Conservation (phyloP, 306 rosid species). For the Rosa lucieae region DNA sequence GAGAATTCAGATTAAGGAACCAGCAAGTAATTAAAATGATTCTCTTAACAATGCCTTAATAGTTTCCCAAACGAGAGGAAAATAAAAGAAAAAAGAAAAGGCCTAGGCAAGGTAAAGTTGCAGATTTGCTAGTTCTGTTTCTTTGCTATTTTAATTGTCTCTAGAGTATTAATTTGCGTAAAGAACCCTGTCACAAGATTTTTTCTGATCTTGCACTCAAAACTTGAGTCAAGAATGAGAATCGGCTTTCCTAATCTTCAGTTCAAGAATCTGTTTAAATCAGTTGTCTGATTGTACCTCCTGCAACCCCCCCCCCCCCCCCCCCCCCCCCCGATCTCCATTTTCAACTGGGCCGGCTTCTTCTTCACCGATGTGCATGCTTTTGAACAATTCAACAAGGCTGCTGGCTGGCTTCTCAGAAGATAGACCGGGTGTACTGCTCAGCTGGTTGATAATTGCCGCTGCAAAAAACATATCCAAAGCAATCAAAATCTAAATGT, state of each 20-base stretch:
- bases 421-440: slow-evolving; percentile 55
- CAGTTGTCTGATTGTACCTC: slow-evolving; percentile 50
- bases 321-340: slow-evolving; percentile 38
- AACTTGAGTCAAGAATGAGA: background rate
- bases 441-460: slow-evolving; percentile 71
- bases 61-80: background rate
- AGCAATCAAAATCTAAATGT: slow-evolving; percentile 24
- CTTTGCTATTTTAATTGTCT: background rate
- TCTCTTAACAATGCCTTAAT: background rate
- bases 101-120: background rate
- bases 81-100: background rate
- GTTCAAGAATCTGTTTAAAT: slow-evolving; percentile 15
- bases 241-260: background rate
- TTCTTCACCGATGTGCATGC: slow-evolving; percentile 60
- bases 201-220: background rate
- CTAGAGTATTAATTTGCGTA: background rate
- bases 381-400: slow-evolving; percentile 82
- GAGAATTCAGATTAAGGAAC: no score
- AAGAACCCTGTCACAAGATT: background rate
- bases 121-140: background rate
- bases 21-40: no score
- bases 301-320: slow-evolving; percentile 19
- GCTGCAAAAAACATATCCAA: slow-evolving; percentile 41
- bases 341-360: slow-evolving; percentile 65
- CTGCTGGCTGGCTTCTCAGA: slow-evolving; percentile 47